These are phyloP conservation scores for Cercospora sp. DNA, from an alignment of 2,329 filamentous ascomycete species.

Conservation along the genomic window DNA sequence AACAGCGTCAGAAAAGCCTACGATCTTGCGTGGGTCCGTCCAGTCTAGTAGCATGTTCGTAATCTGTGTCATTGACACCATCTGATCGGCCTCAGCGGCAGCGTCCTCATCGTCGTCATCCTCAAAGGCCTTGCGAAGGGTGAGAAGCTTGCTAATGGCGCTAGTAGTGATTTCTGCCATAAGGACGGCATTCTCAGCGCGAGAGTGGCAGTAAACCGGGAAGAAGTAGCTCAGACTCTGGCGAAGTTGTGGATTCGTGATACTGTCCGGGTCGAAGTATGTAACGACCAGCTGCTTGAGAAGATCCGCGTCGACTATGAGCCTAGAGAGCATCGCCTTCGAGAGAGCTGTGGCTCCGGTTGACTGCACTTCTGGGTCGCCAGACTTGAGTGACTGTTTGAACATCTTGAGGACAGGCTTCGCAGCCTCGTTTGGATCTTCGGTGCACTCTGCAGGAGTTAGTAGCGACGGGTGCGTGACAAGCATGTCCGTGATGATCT, in stretches of 20 bases:
- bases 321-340: slow-evolving; percentile 79
- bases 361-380: slow-evolving; percentile 72
- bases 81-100: slow-evolving; percentile 64
- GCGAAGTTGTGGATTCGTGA: slow-evolving; percentile 75
- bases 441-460: slow-evolving; percentile 42
- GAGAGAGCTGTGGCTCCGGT: slow-evolving; percentile 78
- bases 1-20: slow-evolving; percentile 40
- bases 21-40: slow-evolving; percentile 84
- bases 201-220: slow-evolving; percentile 88
- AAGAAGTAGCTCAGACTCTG: slow-evolving; percentile 92
- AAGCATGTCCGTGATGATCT: slow-evolving; percentile 90
- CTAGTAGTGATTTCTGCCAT: slow-evolving; percentile 75
- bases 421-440: slow-evolving; percentile 42
- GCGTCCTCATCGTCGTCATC: slow-evolving; percentile 61
- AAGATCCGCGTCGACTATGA: slow-evolving; percentile 71
- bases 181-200: slow-evolving; percentile 75
- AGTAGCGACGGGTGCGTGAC: slow-evolving; percentile 84
- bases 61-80: slow-evolving; percentile 72
- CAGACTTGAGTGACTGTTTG: slow-evolving; percentile 73
- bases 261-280: slow-evolving; percentile 83
- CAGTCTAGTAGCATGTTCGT: slow-evolving; percentile 86
- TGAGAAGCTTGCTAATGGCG: slow-evolving; percentile 68
- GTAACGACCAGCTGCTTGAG: slow-evolving; percentile 79
- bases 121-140: slow-evolving; percentile 35
- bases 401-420: slow-evolving; percentile 81